Percentiles rank a stretch among this genome's conserved stretches.
These are phyloP conservation scores for Ogataea trehalophila DNA, from an alignment of 805 yeast genomes.

Conservation along the genomic window DNA sequence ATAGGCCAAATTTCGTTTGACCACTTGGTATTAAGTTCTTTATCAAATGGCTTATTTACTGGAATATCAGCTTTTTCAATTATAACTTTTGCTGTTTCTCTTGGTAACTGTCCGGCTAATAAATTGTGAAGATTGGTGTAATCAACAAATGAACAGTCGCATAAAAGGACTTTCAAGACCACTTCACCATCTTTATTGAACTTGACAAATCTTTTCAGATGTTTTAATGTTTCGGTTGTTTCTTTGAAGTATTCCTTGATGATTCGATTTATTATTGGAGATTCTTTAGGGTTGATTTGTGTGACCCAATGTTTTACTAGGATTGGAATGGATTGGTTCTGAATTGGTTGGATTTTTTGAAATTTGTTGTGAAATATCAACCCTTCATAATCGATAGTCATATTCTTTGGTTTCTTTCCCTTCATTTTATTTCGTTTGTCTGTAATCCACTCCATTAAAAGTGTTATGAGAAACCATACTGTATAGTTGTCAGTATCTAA, in stretches of 20 bases:
- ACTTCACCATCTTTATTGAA: constrained; percentile 1
- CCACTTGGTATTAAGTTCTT: constrained; percentile 66
- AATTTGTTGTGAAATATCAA: constrained; percentile 36
- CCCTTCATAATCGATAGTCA: constrained; percentile 37
- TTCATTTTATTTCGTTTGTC: background rate
- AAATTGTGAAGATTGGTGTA: constrained; percentile 21
- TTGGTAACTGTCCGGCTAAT: constrained; percentile 20
- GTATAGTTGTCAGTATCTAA: no score
- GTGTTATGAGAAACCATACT: no score
- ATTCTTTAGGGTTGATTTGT: constrained; percentile 32
- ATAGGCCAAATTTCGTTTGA: constrained; percentile 74
- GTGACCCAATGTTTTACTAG: constrained; percentile 41
- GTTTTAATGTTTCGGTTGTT: constrained; percentile 30
- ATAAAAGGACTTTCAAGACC: constrained; percentile 12
- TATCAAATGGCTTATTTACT: constrained; percentile 58
- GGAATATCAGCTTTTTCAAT: constrained; percentile 43
- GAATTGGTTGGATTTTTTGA: constrained; percentile 35
- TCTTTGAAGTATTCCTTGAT: constrained; percentile 22
- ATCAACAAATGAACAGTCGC: constrained; percentile 41
- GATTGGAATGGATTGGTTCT: constrained; percentile 23
- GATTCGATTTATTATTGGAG: constrained; percentile 24
- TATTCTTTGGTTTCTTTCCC: background rate
- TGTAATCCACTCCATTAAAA: no score
- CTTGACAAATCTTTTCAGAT: constrained; percentile 51
- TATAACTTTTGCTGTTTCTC: background rate